These are phyloP conservation scores for Cordyceps pruinosa DNA, from an alignment of 2,329 filamentous ascomycete genomes.

Conservation along the genomic window DNA sequence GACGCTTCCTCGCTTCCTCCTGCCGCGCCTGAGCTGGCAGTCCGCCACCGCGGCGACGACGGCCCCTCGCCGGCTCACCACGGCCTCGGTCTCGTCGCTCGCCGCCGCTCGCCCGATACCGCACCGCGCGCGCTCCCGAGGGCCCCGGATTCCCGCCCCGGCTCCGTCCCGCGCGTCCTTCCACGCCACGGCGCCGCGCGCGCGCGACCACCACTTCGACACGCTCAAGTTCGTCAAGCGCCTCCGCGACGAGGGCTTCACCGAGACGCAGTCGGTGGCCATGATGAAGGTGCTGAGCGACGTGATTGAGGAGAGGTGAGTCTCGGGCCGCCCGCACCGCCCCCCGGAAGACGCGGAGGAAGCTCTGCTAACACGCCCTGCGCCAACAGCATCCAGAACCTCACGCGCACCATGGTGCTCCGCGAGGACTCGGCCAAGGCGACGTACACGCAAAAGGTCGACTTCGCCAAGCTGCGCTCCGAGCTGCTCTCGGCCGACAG, in stretches of 20 bases:
- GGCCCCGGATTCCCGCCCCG: too few relatives aligned
- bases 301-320: conserved; percentile 86
- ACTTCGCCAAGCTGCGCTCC: conserved; percentile 93
- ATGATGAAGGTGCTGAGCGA: conserved; percentile 98
- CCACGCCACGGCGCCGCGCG: conserved; percentile 53
- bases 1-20: conserved; percentile 45
- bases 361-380: too few relatives aligned
- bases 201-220: conserved; percentile 90
- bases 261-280: conserved; percentile 89
- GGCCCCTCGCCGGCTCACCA: conserved; percentile 19
- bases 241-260: conserved; percentile 85
- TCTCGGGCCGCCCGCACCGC: too few relatives aligned
- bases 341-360: too few relatives aligned
- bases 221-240: conserved; percentile 95
- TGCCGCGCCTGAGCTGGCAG: conserved; percentile 50
- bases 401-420: conserved; percentile 95
- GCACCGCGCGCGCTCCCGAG: too few relatives aligned
- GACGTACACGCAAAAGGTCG: conserved; percentile 81
- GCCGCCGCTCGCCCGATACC: conserved; percentile 17
- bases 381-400: conserved; percentile 83
- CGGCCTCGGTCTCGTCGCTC: conserved; percentile 18
- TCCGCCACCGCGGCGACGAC: too few relatives aligned
- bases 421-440: conserved; percentile 86
- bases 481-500: conserved; percentile 89
- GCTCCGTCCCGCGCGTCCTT: conserved; percentile 47